Evolutionary conservation across 129 eudicot genomes (phyloP), one percentile per base, ranked within the genome.

Genomic region (Helianthus tuberosus): DNA sequence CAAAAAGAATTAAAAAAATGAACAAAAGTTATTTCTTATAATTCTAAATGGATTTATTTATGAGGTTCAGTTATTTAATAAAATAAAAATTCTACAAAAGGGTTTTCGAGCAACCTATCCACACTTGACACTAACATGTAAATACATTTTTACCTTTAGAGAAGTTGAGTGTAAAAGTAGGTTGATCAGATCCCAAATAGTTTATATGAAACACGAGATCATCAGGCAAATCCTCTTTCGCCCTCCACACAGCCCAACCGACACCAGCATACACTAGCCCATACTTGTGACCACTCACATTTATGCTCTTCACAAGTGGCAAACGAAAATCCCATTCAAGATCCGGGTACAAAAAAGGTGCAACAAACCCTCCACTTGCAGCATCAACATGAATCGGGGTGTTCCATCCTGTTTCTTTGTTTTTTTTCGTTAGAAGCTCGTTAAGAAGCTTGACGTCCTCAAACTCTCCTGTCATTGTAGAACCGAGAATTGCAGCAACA

Each of bases 331-430:
- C 97, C 95, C 97, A 91, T 69, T 81, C 84, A 14, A 91, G 86
- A 39, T 86, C 85, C 0, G 95, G 97, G 75, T 82, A 91, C 53
- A 88, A 23, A 70, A n/a, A 91, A 0, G 97, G 97, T 3, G 97
- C 97, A 35, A 91, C 75, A 43, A 91, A 91, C 41, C 97, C 97
- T 77, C 95, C 97, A 61, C 97, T 91, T 3, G 97, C 95, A 62
- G 97, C 97, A 88, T 91, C 97, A 15, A 91, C 97, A 71, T 91
- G 97, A 54, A 91, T 88, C 1, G 95, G 92, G 16, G 88, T 88
- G 54, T 84, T 75, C 97, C 97, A 86, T 54, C 95, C 88, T 0
- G 88, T 91, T 85, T 91, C 83, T 61, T 78, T 62, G 48, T n/a
- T 91, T 91, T 77, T 86, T 29, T 84, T 55, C 1, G 62, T 44